Base-by-base conservation (phyloP, 495 filamentous ascomycete genomes). In the Aspergillus indologenus region DNA sequence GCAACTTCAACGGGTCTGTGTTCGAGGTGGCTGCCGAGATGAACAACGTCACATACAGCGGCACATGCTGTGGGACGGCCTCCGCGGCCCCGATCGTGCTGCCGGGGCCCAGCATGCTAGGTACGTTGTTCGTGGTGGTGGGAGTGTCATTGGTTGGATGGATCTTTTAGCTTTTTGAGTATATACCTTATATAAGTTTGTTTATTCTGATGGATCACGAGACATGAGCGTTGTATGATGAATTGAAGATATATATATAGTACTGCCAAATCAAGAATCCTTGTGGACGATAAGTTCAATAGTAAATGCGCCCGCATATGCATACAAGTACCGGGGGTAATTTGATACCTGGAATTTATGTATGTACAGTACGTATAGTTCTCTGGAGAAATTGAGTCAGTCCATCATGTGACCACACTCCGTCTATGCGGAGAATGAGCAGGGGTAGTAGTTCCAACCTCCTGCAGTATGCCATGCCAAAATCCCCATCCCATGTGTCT, bases 11-110 rank as follows among this genome's bases (percentile, higher is more conserved):
- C 56, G 93, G 93, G n/a, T 88, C 88, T 4, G 93, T 96, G 45
- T 96, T 98, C 66, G 85, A 93, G 66, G 91, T 94, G 43, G 93
- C 92, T 3, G 93, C 93, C 11, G 68, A 79, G 61, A 85, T 86
- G 66, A 98, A 98, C 70, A 88, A 90, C 58, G 90, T 98, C 53
- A 88, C 87, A 0, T 96, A 91, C 65, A 81, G 85, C 62, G 69
- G 85, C 49, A 69, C 77, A 18, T 96, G 91, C 76, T 96, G 92
- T 65, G 91, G 89, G 8, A 62, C 56, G 15, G 45, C 44, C 0
- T 79, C 75, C 9, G 67, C 66, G 9, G 74, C 74, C 2, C 58
- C 65, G 15, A 66, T 45, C 15, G 34, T 71, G 7, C 43, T 67
- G 23, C 63, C 69, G 11, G 56, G 61, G 6, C 52, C 59, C 40